Evolutionary conservation across 371 early-diverging fungal genomes (phyloP).

Genomic region (Blakeslea trispora): DNA sequence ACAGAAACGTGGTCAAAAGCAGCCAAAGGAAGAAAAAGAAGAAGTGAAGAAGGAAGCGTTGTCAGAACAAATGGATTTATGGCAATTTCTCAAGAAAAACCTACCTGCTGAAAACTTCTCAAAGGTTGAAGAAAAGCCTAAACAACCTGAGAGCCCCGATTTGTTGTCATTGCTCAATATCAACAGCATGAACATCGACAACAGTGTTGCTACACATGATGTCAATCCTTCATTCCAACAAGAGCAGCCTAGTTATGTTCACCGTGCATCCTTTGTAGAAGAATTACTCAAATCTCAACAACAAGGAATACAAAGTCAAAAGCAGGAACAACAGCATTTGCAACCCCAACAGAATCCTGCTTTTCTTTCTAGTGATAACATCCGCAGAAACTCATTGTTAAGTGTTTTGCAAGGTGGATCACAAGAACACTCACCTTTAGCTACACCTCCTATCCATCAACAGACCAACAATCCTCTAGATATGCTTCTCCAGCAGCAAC

Average conservation of each 20-base stretch:
- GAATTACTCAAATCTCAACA: constrained; percentile 17
- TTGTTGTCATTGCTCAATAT: too few species aligned
- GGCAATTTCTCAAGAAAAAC: neutral
- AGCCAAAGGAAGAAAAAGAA: neutral
- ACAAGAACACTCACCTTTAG: neutral
- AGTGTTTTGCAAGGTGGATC: constrained; percentile 23
- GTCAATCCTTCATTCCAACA: too few species aligned
- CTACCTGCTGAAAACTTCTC: neutral
- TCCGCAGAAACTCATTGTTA: constrained; percentile 28
- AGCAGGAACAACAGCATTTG: constrained; percentile 1
- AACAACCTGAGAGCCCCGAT: neutral
- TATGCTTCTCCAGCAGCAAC: neutral
- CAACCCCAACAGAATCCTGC: neutral
- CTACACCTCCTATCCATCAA: neutral
- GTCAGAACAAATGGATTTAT: neutral
- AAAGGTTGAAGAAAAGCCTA: neutral
- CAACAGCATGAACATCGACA: too few species aligned
- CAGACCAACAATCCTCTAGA: neutral
- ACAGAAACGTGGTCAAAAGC: neutral
- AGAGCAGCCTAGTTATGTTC: neutral
- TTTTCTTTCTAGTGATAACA: constrained; percentile 9
- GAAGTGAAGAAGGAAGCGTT: neutral
- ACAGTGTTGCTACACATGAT: too few species aligned
- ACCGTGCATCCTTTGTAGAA: constrained; percentile 26
- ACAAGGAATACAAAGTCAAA: neutral